Evolutionary conservation across 2,329 filamentous ascomycete genomes (phyloP).

Genomic region (Aspergillus novofumigatus): DNA sequence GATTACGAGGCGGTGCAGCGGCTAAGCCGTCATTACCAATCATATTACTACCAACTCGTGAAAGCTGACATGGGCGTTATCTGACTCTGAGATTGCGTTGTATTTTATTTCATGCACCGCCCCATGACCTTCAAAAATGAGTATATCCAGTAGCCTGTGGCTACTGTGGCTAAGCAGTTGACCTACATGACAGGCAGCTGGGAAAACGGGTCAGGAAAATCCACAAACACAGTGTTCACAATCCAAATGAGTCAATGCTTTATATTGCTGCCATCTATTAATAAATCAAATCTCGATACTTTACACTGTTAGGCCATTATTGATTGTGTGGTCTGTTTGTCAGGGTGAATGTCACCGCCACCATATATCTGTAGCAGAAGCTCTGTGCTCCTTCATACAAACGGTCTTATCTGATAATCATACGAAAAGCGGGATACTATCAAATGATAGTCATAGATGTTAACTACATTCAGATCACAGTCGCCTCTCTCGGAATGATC

Average conservation of each 20-base stretch:
- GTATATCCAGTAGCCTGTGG: too few species aligned
- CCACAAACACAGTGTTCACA: not conserved
- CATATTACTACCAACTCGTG: too few species aligned
- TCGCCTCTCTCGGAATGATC: too few species aligned
- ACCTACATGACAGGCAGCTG: not conserved
- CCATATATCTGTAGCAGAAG: not conserved
- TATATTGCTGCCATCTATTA: not conserved
- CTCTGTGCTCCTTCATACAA: not conserved
- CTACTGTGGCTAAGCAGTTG: not conserved
- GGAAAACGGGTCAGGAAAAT: not conserved
- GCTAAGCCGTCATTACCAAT: not conserved
- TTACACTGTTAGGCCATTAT: not conserved
- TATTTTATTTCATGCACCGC: not conserved
- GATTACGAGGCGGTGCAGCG: not conserved
- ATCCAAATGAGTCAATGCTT: not conserved
- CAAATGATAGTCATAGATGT: too few species aligned
- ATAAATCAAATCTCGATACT: not conserved
- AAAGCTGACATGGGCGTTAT: too few species aligned
- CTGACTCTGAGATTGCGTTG: not conserved
- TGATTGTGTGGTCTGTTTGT: not conserved
- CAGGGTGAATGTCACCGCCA: too few species aligned
- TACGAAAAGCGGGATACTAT: too few species aligned
- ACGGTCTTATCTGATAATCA: too few species aligned
- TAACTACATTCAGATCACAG: too few species aligned
- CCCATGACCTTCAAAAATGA: too few species aligned